Conservation (phyloP, 225 moss, liverwort and hornwort genomes). For the Anthoceros angustus region DNA sequence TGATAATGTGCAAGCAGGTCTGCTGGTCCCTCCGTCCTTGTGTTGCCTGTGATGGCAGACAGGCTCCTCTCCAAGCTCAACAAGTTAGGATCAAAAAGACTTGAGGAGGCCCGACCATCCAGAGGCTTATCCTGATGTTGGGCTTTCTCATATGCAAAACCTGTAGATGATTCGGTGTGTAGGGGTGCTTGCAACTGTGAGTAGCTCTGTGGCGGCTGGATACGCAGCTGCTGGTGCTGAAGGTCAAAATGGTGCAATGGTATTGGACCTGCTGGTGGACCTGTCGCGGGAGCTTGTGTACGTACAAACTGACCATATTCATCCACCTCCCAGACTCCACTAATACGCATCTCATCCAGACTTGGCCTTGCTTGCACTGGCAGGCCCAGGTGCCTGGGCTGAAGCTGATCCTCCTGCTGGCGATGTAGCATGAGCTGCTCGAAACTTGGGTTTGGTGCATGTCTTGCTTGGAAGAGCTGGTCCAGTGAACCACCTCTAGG, state of each 20-base stretch:
- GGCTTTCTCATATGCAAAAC: background rate
- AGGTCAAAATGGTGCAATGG: slow-evolving; percentile 54
- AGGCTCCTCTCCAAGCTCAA: slow-evolving; percentile 65
- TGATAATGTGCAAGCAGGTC: slow-evolving; percentile 69
- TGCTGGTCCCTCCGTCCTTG: slow-evolving; percentile 48
- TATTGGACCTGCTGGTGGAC: background rate
- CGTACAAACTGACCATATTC: slow-evolving; percentile 94
- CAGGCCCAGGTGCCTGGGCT: slow-evolving; percentile 40
- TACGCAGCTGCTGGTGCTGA: slow-evolving; percentile 29
- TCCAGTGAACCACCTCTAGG: slow-evolving; percentile 39
- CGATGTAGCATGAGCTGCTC: slow-evolving; percentile 78
- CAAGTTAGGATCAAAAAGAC: slow-evolving; percentile 69
- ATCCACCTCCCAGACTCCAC: slow-evolving; percentile 96
- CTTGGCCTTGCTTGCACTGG: slow-evolving; percentile 49
- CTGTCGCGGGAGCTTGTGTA: slow-evolving; percentile 52
- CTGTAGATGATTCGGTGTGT: background rate
- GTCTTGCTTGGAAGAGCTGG: slow-evolving; percentile 57
- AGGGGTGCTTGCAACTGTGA: background rate
- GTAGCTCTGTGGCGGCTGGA: background rate
- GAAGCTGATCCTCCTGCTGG: slow-evolving; percentile 54
- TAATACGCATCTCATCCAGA: slow-evolving; percentile 81
- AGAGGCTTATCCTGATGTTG: slow-evolving; percentile 8
- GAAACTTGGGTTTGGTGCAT: slow-evolving; percentile 36
- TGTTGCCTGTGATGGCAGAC: slow-evolving; percentile 48
- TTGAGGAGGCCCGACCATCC: slow-evolving; percentile 37